Base-by-base conservation (phyloP, 306 rosid genomes). In the Abrus precatorius region DNA sequence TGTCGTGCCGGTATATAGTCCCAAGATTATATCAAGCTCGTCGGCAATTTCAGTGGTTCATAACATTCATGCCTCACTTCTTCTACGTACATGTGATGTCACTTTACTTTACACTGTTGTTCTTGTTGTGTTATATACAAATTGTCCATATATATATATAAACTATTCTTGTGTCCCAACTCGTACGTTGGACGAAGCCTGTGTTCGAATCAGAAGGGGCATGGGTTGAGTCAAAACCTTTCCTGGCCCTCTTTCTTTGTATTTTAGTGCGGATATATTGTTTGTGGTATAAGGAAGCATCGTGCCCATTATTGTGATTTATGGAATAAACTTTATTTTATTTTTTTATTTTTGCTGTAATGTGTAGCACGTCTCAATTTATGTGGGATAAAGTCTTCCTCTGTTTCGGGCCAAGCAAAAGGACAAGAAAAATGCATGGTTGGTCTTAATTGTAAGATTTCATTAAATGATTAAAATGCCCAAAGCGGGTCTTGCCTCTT, bases 1-100 rank as follows among this genome's bases (percentile, higher is more conserved):
- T 95, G 98, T 62, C 38, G 44, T 20, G 90, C 88, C 1, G 95
- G 89, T 68, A 64, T 84, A 85, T 94, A 82, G 71, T 8, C 4
- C 8, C 28, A 0, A 55, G 38, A 73, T 3, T 9, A 4, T 9
- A 10, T 34, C 55, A 20, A 20, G 20, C 20, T 20, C 20, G 20
- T 20, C 20, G 20, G 9, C 43, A 47, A 57, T 0, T 55, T 60
- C 34, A 74, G 32, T 79, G 79, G 50, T 82, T 82, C 79, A 72
- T 63, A 70, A 1, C 55, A 69, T 63, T 61, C 20, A 9, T 52
- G 9, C 30, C 57, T 28, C 62, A 7, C 41, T 53, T 67, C 40
- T 2, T 4, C 40, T 64, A 74, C 12, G 10, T 83, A 34, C 64
- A 43, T 53, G 6, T 47, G 12, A 6, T 73, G 10, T 47, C 52